These are phyloP conservation scores for Saururus chinensis DNA, from an alignment of 164 flowering plant species.

Conservation along the genomic window DNA sequence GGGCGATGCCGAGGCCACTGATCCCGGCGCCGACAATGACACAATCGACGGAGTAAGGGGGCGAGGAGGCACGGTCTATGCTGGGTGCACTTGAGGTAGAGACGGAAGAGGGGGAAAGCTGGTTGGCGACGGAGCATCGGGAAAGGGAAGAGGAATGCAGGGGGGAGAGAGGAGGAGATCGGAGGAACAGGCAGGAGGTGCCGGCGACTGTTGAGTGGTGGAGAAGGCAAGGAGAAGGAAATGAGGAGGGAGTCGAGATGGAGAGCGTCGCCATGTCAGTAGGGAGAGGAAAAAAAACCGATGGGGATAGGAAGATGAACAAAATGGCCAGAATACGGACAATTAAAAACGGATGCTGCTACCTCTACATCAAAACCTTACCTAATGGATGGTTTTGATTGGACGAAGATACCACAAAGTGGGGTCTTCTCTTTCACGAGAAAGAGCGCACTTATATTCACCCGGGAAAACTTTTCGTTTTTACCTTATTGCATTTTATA, in stretches of 20 bases:
- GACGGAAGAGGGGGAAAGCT: slow-evolving; percentile 14
- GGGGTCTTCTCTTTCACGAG: too few relatives aligned
- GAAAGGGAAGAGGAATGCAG: not conserved
- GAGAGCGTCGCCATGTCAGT: not conserved
- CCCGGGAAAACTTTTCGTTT: too few relatives aligned
- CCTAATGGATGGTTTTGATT: too few relatives aligned
- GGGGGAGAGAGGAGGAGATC: not conserved
- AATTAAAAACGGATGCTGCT: too few relatives aligned
- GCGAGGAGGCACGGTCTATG: slow-evolving; percentile 4
- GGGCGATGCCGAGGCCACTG: slow-evolving; percentile 85
- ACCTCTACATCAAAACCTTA: too few relatives aligned
- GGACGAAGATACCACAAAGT: too few relatives aligned
- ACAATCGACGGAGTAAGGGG: slow-evolving; percentile 36
- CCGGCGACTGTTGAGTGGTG: not conserved
- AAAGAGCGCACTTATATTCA: too few relatives aligned
- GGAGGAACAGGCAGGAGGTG: not conserved
- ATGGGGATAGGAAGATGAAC: too few relatives aligned
- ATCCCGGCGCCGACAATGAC: slow-evolving; percentile 88
- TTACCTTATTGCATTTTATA: too few relatives aligned
- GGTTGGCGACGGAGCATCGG: slow-evolving; percentile 19
- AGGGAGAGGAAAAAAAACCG: too few relatives aligned
- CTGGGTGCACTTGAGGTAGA: slow-evolving; percentile 7
- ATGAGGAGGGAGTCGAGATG: not conserved
- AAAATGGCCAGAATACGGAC: too few relatives aligned
- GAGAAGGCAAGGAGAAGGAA: not conserved